These are phyloP conservation scores for Pseudogymnoascus destructans DNA, from an alignment of 2,329 filamentous ascomycete species.

Conservation along the genomic window DNA sequence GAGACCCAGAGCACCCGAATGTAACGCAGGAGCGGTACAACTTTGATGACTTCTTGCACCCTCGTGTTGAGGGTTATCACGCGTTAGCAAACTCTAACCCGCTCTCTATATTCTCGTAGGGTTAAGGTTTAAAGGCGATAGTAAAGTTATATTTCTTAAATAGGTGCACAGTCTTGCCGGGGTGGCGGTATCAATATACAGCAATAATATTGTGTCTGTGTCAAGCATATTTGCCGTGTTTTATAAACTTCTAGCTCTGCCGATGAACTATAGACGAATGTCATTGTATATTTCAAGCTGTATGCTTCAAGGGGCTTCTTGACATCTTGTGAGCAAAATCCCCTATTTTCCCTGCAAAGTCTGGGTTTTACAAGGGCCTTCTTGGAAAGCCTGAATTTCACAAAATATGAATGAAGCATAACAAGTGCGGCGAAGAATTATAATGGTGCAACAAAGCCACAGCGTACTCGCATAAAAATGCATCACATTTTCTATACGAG, in stretches of 20 bases:
- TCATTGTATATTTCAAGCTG: not conserved
- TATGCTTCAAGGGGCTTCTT: not conserved
- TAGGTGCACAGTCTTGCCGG: not conserved
- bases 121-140: not conserved
- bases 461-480: no score
- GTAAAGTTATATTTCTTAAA: not conserved
- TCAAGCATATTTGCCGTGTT: not conserved
- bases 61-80: constrained; percentile 41
- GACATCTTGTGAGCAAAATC: no score
- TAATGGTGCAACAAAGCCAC: not conserved
- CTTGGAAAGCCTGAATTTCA: not conserved
- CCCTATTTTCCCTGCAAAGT: not conserved
- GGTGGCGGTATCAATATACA: not conserved
- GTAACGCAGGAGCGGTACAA: constrained; percentile 36
- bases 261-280: not conserved
- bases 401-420: not conserved
- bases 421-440: not conserved
- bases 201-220: not conserved
- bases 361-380: not conserved
- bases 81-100: constrained; percentile 42
- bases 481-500: not conserved
- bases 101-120: constrained; percentile 33
- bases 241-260: not conserved
- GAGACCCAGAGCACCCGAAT: constrained; percentile 35
- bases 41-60: constrained; percentile 48